Percentiles rank a stretch among this genome's conserved stretches.
Conservation (phyloP, 306 rosid genomes). For the Arachis stenosperma region DNA sequence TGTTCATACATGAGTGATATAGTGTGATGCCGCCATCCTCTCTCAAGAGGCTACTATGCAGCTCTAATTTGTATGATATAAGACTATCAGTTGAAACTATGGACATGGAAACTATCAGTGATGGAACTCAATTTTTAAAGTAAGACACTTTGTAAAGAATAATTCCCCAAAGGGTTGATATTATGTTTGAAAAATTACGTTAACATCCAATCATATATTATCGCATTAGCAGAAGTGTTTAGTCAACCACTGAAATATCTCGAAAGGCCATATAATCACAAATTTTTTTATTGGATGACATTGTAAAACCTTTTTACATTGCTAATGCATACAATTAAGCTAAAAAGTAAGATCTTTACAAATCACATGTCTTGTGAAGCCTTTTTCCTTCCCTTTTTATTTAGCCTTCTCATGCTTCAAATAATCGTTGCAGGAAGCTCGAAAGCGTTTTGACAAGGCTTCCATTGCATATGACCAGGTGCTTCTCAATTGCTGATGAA, state of each 20-base stretch:
- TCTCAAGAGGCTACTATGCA: not conserved
- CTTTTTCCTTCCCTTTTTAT: not conserved
- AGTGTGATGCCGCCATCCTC: slow-evolving; percentile 1
- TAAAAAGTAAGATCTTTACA: not conserved
- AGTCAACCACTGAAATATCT: too few species aligned
- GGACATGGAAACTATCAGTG: not conserved
- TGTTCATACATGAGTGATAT: not conserved
- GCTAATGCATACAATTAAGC: too few species aligned
- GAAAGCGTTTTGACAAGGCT: slow-evolving; percentile 86
- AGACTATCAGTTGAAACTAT: not conserved
- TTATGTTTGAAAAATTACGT: not conserved
- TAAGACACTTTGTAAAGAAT: slow-evolving; percentile 14
- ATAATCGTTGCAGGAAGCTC: slow-evolving; percentile 66
- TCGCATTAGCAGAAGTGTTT: too few species aligned
- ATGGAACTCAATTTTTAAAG: slow-evolving; percentile 1
- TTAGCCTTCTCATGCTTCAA: slow-evolving; percentile 33
- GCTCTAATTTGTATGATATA: not conserved
- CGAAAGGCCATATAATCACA: too few species aligned
- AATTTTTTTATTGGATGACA: too few species aligned
- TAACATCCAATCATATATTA: too few species aligned
- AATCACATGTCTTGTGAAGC: slow-evolving; percentile 19
- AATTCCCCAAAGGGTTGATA: slow-evolving; percentile 6
- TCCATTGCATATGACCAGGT: slow-evolving; percentile 75
- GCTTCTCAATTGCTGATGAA: slow-evolving; percentile 37
- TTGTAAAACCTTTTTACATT: too few species aligned